Conservation (phyloP, 2,329 filamentous ascomycete genomes). For the Phoma sp. region DNA sequence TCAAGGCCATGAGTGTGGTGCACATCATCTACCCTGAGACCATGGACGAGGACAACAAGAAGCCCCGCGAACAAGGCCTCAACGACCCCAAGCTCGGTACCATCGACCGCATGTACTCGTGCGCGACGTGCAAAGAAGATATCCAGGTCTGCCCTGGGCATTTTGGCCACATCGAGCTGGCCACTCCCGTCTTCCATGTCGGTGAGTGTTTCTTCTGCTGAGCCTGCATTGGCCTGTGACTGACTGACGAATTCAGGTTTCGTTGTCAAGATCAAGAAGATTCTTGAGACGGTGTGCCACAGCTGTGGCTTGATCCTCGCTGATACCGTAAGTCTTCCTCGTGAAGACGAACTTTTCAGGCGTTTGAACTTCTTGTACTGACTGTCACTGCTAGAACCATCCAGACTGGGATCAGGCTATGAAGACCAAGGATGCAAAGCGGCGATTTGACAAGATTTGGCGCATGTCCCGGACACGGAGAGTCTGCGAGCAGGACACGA, state of each 20-base stretch:
- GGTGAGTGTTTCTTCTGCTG: constrained; percentile 57
- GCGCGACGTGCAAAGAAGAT: constrained; percentile 93
- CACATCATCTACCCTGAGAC: constrained; percentile 99
- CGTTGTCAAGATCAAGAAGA: constrained; percentile 99
- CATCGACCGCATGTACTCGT: constrained; percentile 94
- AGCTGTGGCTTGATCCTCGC: constrained; percentile 98
- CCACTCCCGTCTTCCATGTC: constrained; percentile 92
- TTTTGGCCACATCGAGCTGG: constrained; percentile 98
- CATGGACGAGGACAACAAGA: constrained; percentile 94
- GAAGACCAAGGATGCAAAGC: constrained; percentile 87
- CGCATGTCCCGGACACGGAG: constrained; percentile 88
- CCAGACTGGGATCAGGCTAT: constrained; percentile 83
- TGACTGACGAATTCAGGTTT: constrained; percentile 68
- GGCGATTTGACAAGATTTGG: constrained; percentile 93
- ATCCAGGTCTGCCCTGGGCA: constrained; percentile 97
- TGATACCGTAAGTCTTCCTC: constrained; percentile 90
- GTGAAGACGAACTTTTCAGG: constrained; percentile 61
- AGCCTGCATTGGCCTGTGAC: background rate
- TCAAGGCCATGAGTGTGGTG: constrained; percentile 97
- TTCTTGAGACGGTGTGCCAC: constrained; percentile 98
- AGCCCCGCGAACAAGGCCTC: constrained; percentile 87
- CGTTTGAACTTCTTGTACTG: constrained; percentile 62
- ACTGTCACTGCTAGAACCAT: constrained; percentile 67
- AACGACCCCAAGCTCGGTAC: constrained; percentile 97
- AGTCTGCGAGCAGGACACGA: constrained; percentile 79